These are phyloP conservation scores for Plectosphaerella sp. DNA, from an alignment of 2,329 filamentous ascomycete species.

Conservation along the genomic window DNA sequence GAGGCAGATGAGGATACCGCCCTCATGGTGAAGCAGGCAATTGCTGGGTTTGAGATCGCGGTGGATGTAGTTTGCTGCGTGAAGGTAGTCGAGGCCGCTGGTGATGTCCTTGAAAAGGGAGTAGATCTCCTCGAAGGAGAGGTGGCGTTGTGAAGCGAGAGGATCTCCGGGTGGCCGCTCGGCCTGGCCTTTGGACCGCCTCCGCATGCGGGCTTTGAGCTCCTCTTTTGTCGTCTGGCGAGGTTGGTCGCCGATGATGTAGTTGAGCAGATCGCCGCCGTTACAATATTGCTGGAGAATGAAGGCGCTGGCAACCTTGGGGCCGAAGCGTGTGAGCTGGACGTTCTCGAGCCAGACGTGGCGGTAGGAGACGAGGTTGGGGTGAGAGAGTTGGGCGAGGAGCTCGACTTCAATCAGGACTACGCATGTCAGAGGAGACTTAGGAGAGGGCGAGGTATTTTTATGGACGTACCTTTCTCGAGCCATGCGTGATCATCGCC, in stretches of 20 bases:
- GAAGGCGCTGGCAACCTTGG: constrained; percentile 89
- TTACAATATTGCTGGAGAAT: constrained; percentile 99
- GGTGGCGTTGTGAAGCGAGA: constrained; percentile 31
- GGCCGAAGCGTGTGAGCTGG: constrained; percentile 78
- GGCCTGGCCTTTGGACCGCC: constrained; percentile 72
- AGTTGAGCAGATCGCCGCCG: constrained; percentile 81
- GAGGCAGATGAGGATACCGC: constrained; percentile 68
- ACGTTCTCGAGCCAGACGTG: constrained; percentile 96
- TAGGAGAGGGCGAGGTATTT: too few relatives aligned
- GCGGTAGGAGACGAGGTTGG: constrained; percentile 92
- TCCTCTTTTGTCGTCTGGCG: constrained; percentile 71
- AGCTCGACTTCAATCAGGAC: constrained; percentile 89
- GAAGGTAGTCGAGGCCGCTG: constrained; percentile 83
- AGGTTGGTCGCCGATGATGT: constrained; percentile 67
- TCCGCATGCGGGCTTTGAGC: constrained; percentile 80
- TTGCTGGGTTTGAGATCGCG: constrained; percentile 95
- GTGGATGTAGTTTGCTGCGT: constrained; percentile 90
- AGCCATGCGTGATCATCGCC: constrained; percentile 93
- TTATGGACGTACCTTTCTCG: constrained; percentile 57
- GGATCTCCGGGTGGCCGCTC: constrained; percentile 55
- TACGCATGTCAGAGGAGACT: constrained; percentile 1
- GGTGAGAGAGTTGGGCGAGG: constrained; percentile 85
- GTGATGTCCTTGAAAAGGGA: constrained; percentile 96
- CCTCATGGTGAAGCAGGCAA: constrained; percentile 78
- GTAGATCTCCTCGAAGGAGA: constrained; percentile 87